Base-by-base conservation (phyloP, 352 stramenopile species). In the Phytopythium ostracodes region DNA sequence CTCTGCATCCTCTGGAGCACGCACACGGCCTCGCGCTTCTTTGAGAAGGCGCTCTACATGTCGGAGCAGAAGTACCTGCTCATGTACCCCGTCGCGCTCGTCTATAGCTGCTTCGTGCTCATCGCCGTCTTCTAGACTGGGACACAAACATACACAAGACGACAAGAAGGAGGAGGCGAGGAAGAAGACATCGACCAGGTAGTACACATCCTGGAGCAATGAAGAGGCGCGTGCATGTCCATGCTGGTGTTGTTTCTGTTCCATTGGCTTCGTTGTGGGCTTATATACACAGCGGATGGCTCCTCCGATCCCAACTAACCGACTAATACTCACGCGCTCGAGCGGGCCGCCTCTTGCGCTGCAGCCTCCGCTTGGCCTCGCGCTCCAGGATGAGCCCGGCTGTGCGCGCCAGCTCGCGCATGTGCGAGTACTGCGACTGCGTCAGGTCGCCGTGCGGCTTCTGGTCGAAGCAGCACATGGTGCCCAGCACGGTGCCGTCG, bases 91-190 rank as follows among this genome's bases (percentile, higher is more conserved):
- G 90, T 98, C 60, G 91, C 94, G 25, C 75, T 99, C 25, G 77
- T 99, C 29, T 99, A 99, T 83, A 96, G 85, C 38, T 97, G 92
- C 73, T 99, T 99, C 83, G 96, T 99, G 44, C 93, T 99, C 29
- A 99, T 99, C 70, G 98, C 97, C 7, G 97, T 99, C 44, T 99
- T 99, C 77, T 99, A 87, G 64, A 57, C 52, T 20, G 55, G 27
- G 31, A 36, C 25, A 33, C n/a, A n/a, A n/a, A n/a, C n/a, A n/a
- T n/a, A n/a, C n/a, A n/a, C n/a, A 6, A 6, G 18, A 46, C 22
- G 20, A 20, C 11, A 20, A 18, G 47, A 15, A 35, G 29, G 22
- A 14, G 24, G 22, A 35, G 47, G 0, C 20, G 17, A 27, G 14
- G 25, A 22, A 29, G 17, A 35, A 35, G 36, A 43, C 9, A 18